Conservation (phyloP, 371 early-diverging fungal species). For the Lichtheimia corymbifera region DNA sequence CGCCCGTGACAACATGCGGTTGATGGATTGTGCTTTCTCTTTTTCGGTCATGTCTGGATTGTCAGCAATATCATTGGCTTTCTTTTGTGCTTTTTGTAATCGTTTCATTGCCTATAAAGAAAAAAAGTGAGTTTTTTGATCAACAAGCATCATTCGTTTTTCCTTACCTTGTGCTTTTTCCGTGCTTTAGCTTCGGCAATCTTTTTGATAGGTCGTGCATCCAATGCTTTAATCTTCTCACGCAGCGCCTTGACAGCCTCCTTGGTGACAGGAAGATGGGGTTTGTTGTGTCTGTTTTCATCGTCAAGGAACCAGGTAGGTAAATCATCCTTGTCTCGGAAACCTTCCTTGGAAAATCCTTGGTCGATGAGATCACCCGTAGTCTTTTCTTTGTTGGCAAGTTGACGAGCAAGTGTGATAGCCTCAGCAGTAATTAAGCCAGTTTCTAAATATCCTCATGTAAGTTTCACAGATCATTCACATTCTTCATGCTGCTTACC, state of each 20-base stretch:
- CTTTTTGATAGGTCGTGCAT: constrained; percentile 98
- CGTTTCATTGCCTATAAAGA: constrained; percentile 43
- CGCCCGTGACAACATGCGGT: constrained; percentile 73
- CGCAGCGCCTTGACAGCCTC: constrained; percentile 88
- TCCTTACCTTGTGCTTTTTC: constrained; percentile 75
- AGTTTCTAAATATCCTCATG: constrained; percentile 28
- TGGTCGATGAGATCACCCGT: constrained; percentile 83
- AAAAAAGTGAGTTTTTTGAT: too few relatives aligned
- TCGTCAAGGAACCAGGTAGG: constrained; percentile 95
- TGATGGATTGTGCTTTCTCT: constrained; percentile 81
- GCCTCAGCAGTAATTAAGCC: constrained; percentile 82
- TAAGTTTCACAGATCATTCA: neutral
- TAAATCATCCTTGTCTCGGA: constrained; percentile 81
- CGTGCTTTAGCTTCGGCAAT: constrained; percentile 98
- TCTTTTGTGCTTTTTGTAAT: constrained; percentile 82
- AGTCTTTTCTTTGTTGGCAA: constrained; percentile 77
- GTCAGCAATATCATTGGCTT: constrained; percentile 84
- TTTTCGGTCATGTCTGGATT: constrained; percentile 89
- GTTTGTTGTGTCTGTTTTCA: constrained; percentile 86
- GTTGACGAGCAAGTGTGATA: constrained; percentile 84
- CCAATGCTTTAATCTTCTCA: constrained; percentile 81
- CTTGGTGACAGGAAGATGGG: constrained; percentile 89
- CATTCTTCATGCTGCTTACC: constrained; percentile 18
- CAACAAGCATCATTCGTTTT: neutral
- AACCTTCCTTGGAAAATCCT: constrained; percentile 88